Conservation (phyloP, 345 rosid genomes). For the Lepidium aucheri region DNA sequence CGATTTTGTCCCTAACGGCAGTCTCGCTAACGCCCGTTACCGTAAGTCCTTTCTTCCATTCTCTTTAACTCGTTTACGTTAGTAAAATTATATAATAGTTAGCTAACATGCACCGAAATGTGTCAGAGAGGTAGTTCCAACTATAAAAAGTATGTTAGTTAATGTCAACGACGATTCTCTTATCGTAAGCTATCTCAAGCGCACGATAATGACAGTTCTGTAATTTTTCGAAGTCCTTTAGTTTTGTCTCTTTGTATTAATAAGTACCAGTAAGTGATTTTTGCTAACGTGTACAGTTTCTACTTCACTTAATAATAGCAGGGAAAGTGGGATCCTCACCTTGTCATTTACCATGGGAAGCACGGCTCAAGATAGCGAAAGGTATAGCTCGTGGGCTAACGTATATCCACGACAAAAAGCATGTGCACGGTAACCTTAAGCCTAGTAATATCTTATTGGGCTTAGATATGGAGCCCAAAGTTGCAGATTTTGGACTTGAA, state of each 20-base stretch:
- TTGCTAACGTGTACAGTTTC: constrained; percentile 6
- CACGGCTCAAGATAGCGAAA: constrained; percentile 70
- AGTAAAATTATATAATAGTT: neutral
- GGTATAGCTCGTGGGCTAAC: constrained; percentile 80
- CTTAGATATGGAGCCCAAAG: constrained; percentile 62
- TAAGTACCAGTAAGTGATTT: constrained; percentile 8
- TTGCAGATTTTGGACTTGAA: constrained; percentile 89
- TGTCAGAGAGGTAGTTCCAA: constrained; percentile 38
- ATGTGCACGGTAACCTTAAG: constrained; percentile 81
- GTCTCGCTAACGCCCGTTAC: constrained; percentile 85
- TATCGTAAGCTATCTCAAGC: constrained; percentile 32
- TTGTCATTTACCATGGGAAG: constrained; percentile 77
- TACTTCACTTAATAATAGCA: constrained; percentile 11
- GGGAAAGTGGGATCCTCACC: constrained; percentile 89
- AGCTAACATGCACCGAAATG: constrained; percentile 21
- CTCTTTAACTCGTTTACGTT: constrained; percentile 18
- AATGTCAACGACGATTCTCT: constrained; percentile 45
- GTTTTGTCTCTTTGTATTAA: constrained; percentile 12
- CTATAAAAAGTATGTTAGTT: constrained; percentile 36
- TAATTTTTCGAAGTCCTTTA: no score
- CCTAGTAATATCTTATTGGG: constrained; percentile 83
- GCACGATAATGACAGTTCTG: constrained; percentile 26
- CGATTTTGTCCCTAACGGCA: constrained; percentile 80
- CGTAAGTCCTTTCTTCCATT: constrained; percentile 35
- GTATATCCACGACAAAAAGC: constrained; percentile 80